Evolutionary conservation across 768 basidiomycete genomes (phyloP), one percentile per base, ranked within the genome.

Genomic region (Mycena capillaripes): DNA sequence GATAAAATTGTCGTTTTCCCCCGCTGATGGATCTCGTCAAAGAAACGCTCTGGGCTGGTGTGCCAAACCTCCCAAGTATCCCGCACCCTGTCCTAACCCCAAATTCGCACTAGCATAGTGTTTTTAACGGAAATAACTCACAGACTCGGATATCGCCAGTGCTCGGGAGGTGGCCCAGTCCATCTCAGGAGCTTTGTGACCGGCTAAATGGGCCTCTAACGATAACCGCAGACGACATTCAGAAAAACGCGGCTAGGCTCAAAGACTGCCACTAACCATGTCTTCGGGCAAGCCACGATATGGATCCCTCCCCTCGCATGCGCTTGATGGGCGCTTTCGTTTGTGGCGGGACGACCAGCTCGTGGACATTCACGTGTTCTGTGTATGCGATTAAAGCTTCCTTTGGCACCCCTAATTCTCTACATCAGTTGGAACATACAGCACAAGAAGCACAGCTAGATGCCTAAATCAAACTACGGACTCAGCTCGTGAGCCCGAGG

Each of bases 11-110:
- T 65, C 5, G 63, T 65, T 55, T 55, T 53, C 1, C 63, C 63
- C 36, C 50, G 63, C 38, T 65, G 52, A 5, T 2, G 21, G 14
- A 65, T 4, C 36, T 65, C 63, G 36, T 65, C 63, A 17, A 65
- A 65, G 19, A 65, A 65, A 4, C 36, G 8, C 27, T 65, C 16
- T 14, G 34, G 63, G 29, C 38, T 42, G 16, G 63, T 55, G 38
- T 65, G 63, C 63, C 63, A 65, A 17, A 12, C 36, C 25, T 65
- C 63, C 63, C 63, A 65, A 1, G 52, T 65, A 21, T 65, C 63
- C 3, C 63, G 52, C 1, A 55, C 38, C 14, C 63, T 38, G 38
- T 65, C 63, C 63, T 65, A 1, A 12, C 9, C 46, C 2, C 2
- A 21, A 44, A 17, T 14, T 17, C 16, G 19, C 42, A 44, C 42